A percentile compares a stretch with the other conserved stretches of the same genome.
phyloP scores from a whole-genome alignment of 176 grass and related monocot species.

The Oryza meyeriana region DNA sequence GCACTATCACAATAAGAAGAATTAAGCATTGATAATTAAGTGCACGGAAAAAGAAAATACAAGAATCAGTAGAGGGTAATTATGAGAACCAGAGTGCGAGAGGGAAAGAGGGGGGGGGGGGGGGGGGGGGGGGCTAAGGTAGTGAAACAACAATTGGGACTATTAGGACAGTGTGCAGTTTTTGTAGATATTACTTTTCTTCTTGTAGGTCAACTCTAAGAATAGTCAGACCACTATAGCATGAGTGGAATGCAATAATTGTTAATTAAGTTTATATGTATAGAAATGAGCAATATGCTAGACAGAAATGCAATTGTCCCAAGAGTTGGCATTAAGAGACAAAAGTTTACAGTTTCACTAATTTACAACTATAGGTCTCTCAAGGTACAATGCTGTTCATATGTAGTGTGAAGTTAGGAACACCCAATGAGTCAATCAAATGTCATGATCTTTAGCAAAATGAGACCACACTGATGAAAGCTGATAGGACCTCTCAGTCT shows the following conservation, averaged over 20 bases:
- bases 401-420: conserved; percentile 26
- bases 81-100: background rate
- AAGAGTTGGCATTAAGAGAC: conserved; percentile 1
- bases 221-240: conserved; percentile 72
- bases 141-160: conserved; percentile 51
- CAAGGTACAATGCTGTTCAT: conserved; percentile 24
- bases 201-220: conserved; percentile 75
- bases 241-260: conserved; percentile 57
- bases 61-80: background rate
- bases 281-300: conserved; percentile 5
- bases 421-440: conserved; percentile 13
- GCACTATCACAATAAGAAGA: background rate
- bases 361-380: conserved; percentile 16
- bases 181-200: conserved; percentile 59
- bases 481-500: conserved; percentile 34
- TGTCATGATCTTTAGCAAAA: conserved; percentile 23
- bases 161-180: conserved; percentile 44
- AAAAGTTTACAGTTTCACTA: conserved; percentile 1
- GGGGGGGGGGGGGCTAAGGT: too few species aligned
- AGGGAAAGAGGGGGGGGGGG: background rate
- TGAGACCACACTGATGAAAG: background rate
- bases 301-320: conserved; percentile 14
- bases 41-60: background rate
- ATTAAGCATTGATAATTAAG: conserved; percentile 8
- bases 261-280: conserved; percentile 40